phyloP scores from a whole-genome alignment of 768 basidiomycete species.

The Rhodotorula taiwanensis region DNA sequence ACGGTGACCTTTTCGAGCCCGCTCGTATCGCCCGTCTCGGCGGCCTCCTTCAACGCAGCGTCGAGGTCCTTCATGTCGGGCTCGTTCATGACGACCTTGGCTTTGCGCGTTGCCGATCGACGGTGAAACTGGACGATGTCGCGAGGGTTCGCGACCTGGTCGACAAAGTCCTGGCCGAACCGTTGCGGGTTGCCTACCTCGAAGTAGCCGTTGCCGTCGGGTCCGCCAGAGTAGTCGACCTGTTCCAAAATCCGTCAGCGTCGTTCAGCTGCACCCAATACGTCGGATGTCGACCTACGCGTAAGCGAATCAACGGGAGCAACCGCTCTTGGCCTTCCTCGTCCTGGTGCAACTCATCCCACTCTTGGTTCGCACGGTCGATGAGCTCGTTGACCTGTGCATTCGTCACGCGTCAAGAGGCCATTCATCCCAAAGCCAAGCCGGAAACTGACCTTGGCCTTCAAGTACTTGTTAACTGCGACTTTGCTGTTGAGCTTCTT shows the following conservation, averaged over 20 bases:
- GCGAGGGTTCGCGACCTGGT: slow-evolving; percentile 83
- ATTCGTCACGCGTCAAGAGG: too few relatives aligned
- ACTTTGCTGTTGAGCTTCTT: slow-evolving; percentile 72
- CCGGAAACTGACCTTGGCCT: slow-evolving; percentile 13
- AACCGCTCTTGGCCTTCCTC: slow-evolving; percentile 52
- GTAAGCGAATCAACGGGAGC: slow-evolving; percentile 51
- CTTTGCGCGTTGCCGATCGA: slow-evolving; percentile 53
- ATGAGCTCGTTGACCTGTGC: slow-evolving; percentile 77
- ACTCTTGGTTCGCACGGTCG: slow-evolving; percentile 64
- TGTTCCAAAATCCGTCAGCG: background rate
- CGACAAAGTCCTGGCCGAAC: slow-evolving; percentile 91
- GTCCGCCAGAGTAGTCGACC: slow-evolving; percentile 45
- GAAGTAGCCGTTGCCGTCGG: slow-evolving; percentile 68
- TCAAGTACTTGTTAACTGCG: slow-evolving; percentile 27
- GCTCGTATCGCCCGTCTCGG: slow-evolving; percentile 63
- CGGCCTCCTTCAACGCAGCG: slow-evolving; percentile 60
- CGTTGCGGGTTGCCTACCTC: slow-evolving; percentile 93
- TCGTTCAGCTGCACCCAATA: background rate
- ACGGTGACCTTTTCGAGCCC: slow-evolving; percentile 74
- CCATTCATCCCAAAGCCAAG: too few relatives aligned
- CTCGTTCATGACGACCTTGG: slow-evolving; percentile 63
- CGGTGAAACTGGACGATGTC: slow-evolving; percentile 88
- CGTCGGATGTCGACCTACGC: slow-evolving; percentile 8
- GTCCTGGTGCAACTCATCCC: slow-evolving; percentile 67
- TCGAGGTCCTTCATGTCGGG: slow-evolving; percentile 59